Percentiles rank a stretch among this genome's conserved stretches.
Evolutionary conservation across 164 flowering plant genomes (phyloP).

Genomic region (Kalanchoe fedtschenkoi): DNA sequence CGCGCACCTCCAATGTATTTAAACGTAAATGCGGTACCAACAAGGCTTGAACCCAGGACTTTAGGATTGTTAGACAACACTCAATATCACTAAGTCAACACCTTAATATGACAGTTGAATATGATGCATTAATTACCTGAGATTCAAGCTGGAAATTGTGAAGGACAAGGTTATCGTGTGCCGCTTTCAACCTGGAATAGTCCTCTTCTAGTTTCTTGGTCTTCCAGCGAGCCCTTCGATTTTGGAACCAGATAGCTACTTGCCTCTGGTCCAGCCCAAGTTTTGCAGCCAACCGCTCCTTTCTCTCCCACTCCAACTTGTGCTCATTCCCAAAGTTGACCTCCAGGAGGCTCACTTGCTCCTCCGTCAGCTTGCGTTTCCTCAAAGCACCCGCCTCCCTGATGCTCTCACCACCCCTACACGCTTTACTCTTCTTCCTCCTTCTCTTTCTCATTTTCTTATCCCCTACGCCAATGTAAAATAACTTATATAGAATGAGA

Average conservation of each 20-base stretch:
- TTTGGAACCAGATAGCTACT: constrained; percentile 7
- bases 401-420: not conserved
- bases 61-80: no score
- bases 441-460: not conserved
- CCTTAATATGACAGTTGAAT: no score
- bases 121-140: no score
- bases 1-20: no score
- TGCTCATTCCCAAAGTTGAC: constrained; percentile 7
- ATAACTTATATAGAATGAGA: not conserved
- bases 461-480: not conserved
- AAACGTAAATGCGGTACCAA: no score
- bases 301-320: constrained; percentile 7
- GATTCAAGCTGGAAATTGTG: constrained; percentile 7
- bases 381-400: not conserved
- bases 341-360: constrained; percentile 4
- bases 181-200: constrained; percentile 4
- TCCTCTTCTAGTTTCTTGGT: constrained; percentile 8
- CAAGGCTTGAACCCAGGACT: no score
- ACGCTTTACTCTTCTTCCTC: constrained; percentile 1
- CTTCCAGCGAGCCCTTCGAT: constrained; percentile 9
- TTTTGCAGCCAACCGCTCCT: constrained; percentile 7
- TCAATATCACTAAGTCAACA: no score
- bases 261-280: constrained; percentile 5
- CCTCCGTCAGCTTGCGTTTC: constrained; percentile 5
- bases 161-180: constrained; percentile 4